Evolutionary conservation across 768 basidiomycete genomes (phyloP).

Genomic region (Tephrocybe sp.): DNA sequence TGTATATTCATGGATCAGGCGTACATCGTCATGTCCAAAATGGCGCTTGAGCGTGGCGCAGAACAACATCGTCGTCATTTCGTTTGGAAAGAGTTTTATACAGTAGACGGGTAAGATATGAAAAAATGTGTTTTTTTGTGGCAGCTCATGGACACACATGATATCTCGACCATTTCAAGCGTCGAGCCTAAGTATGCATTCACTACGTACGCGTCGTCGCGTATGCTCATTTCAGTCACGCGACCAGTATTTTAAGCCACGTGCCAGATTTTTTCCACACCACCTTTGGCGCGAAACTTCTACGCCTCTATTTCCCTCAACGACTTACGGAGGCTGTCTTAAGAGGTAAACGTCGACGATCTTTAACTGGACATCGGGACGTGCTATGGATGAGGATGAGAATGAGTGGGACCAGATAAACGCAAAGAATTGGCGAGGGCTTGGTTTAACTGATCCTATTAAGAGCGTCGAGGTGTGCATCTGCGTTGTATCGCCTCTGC

Average conservation of each 20-base stretch:
- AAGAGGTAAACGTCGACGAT: too few species aligned
- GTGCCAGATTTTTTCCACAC: slow-evolving; percentile 9
- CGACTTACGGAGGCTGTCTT: too few species aligned
- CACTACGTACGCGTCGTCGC: background rate
- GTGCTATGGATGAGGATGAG: slow-evolving; percentile 22
- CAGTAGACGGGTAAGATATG: too few species aligned
- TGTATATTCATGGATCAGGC: too few species aligned
- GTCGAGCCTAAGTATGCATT: too few species aligned
- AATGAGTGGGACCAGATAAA: slow-evolving; percentile 60
- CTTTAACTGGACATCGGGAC: background rate
- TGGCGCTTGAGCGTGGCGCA: too few species aligned
- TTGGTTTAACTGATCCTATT: slow-evolving; percentile 85
- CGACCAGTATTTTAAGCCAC: slow-evolving; percentile 5
- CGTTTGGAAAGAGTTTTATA: too few species aligned
- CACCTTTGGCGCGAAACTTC: background rate
- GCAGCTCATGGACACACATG: too few species aligned
- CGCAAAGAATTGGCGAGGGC: slow-evolving; percentile 66
- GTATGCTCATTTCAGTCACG: slow-evolving; percentile 5
- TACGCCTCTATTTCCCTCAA: background rate
- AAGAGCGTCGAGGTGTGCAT: slow-evolving; percentile 85
- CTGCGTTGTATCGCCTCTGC: background rate
- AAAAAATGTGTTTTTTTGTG: too few species aligned
- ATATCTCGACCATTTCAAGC: too few species aligned
- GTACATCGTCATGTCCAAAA: too few species aligned
- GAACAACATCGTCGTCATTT: too few species aligned